These are phyloP conservation scores for Erodium trifolium DNA, from an alignment of 441 rosid genomes.

Conservation along the genomic window DNA sequence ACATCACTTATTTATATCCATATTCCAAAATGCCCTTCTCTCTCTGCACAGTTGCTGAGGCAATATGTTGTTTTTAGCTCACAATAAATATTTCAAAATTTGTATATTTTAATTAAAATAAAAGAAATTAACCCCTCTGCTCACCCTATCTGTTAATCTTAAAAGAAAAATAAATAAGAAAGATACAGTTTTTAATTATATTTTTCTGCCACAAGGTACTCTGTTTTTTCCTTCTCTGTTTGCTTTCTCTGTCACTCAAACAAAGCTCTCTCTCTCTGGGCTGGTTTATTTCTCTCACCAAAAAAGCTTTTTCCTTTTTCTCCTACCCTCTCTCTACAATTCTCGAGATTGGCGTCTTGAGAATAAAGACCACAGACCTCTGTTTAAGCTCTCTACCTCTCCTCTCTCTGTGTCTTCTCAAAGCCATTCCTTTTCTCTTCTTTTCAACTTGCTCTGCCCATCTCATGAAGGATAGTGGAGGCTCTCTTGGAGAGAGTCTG, in stretches of 20 bases:
- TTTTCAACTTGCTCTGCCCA: background rate
- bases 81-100: background rate
- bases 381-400: background rate
- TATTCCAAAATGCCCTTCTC: background rate
- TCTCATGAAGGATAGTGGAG: slow-evolving; percentile 2
- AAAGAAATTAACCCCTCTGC: background rate
- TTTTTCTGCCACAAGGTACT: background rate
- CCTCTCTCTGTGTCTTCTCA: background rate
- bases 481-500: background rate
- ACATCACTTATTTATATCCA: background rate
- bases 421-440: too few relatives aligned
- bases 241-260: background rate
- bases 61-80: background rate
- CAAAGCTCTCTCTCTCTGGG: slow-evolving; percentile 2
- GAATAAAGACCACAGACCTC: slow-evolving; percentile 7
- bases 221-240: background rate
- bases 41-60: background rate
- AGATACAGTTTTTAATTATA: background rate
- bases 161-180: background rate
- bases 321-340: background rate
- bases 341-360: slow-evolving; percentile 1
- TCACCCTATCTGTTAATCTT: background rate
- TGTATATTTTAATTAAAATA: too few relatives aligned
- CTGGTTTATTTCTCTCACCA: slow-evolving; percentile 1
- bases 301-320: background rate